Evolutionary conservation across 2,329 filamentous ascomycete genomes (phyloP).

Genomic region (Pseudogymnoascus sp.): DNA sequence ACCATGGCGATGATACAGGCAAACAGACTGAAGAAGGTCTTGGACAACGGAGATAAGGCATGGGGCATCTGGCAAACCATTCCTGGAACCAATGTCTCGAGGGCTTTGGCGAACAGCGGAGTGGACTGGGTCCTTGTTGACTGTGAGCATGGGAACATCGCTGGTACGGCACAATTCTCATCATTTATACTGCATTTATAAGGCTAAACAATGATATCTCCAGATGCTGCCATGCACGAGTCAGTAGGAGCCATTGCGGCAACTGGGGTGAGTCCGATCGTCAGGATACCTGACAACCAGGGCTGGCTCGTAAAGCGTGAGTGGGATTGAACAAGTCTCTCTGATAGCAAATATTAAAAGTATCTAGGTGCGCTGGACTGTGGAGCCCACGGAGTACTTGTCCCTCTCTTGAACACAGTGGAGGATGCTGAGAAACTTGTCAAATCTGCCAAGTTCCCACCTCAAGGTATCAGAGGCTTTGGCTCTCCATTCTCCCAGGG

Average conservation of each 20-base stretch:
- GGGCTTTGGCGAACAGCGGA: conserved; percentile 51
- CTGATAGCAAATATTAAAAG: conserved; percentile 16
- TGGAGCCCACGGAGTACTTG: conserved; percentile 49
- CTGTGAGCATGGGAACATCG: conserved; percentile 50
- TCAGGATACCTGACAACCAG: conserved; percentile 50
- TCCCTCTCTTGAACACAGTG: conserved; percentile 46
- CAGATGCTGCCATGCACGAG: conserved; percentile 50
- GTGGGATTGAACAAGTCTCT: conserved; percentile 20
- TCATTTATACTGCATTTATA: not conserved
- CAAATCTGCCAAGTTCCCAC: conserved; percentile 47
- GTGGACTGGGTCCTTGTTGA: conserved; percentile 60
- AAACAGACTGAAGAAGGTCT: conserved; percentile 43
- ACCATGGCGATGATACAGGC: conserved; percentile 33
- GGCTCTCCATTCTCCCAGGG: conserved; percentile 49
- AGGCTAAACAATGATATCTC: conserved; percentile 5
- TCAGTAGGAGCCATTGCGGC: conserved; percentile 49
- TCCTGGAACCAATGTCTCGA: conserved; percentile 51
- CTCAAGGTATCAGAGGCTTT: conserved; percentile 45
- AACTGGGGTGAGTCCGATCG: conserved; percentile 46
- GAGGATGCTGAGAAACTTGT: conserved; percentile 45
- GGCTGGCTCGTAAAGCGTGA: conserved; percentile 49
- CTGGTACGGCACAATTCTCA: conserved; percentile 31
- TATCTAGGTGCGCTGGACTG: conserved; percentile 45
- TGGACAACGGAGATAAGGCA: conserved; percentile 37
- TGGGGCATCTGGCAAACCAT: conserved; percentile 58